phyloP scores from a whole-genome alignment of 2,329 filamentous ascomycete species.

The Pestalotiopsis sp. region DNA sequence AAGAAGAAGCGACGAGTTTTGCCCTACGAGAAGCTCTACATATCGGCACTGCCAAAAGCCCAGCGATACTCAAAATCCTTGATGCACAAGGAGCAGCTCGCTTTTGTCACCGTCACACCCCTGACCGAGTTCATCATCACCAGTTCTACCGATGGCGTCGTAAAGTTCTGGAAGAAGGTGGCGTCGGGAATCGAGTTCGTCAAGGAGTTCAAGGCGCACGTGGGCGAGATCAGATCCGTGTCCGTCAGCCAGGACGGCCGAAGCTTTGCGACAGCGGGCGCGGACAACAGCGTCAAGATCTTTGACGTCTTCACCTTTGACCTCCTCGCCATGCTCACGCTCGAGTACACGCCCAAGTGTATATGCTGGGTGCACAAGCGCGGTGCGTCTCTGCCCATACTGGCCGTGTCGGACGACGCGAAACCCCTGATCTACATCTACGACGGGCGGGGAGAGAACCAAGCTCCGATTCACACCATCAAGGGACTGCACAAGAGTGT shows the following conservation, averaged over 20 bases:
- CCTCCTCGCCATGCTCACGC: slow-evolving; percentile 77
- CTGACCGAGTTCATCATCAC: slow-evolving; percentile 95
- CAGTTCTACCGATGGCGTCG: slow-evolving; percentile 89
- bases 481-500: slow-evolving; percentile 79
- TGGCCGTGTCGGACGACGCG: slow-evolving; percentile 79
- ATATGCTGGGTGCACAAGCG: slow-evolving; percentile 91
- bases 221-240: slow-evolving; percentile 80
- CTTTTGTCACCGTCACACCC: slow-evolving; percentile 86
- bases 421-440: slow-evolving; percentile 79
- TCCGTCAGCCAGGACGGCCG: slow-evolving; percentile 87
- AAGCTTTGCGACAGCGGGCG: slow-evolving; percentile 88
- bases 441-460: slow-evolving; percentile 84
- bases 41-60: slow-evolving; percentile 83
- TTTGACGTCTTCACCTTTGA: slow-evolving; percentile 87
- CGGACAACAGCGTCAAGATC: slow-evolving; percentile 78
- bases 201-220: slow-evolving; percentile 94
- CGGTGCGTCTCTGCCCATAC: slow-evolving; percentile 82
- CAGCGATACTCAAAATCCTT: slow-evolving; percentile 89
- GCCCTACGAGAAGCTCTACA: slow-evolving; percentile 92
- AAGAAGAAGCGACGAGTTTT: slow-evolving; percentile 92
- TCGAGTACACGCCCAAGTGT: slow-evolving; percentile 74
- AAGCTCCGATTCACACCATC: slow-evolving; percentile 75
- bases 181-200: slow-evolving; percentile 92
- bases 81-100: slow-evolving; percentile 97
- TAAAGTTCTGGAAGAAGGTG: slow-evolving; percentile 99